phyloP scores from a whole-genome alignment of 352 stramenopile genomes.

The Phytophthora colocasiae region DNA sequence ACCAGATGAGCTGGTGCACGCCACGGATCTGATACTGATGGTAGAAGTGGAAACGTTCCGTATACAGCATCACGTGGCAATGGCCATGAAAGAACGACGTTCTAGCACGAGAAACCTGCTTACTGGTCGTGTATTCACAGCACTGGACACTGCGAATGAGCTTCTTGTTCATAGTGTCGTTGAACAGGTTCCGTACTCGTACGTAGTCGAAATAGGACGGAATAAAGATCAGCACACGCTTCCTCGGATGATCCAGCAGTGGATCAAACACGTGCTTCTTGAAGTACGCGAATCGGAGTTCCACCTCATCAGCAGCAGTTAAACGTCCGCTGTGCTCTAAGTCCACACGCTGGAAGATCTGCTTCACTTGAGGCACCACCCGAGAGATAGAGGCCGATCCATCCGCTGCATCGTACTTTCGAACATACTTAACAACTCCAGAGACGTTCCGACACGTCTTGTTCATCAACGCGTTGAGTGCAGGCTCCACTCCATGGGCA shows the following conservation, averaged over 20 bases:
- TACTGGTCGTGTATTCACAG: conserved; percentile 79
- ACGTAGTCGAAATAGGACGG: conserved; percentile 90
- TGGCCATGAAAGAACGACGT: conserved; percentile 82
- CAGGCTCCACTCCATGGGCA: conserved; percentile 64
- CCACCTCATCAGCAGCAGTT: conserved; percentile 52
- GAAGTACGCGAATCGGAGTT: conserved; percentile 82
- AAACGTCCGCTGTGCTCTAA: conserved; percentile 32
- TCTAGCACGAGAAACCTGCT: conserved; percentile 71
- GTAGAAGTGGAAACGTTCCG: conserved; percentile 89
- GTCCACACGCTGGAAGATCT: conserved; percentile 86
- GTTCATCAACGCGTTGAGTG: conserved; percentile 64
- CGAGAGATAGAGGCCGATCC: conserved; percentile 63
- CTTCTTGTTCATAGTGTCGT: conserved; percentile 76
- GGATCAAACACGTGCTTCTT: conserved; percentile 80
- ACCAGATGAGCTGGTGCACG: conserved; percentile 83
- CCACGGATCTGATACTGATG: conserved; percentile 85
- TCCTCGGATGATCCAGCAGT: conserved; percentile 69
- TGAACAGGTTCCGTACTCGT: conserved; percentile 86
- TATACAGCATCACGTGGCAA: conserved; percentile 83
- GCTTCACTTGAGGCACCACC: conserved; percentile 75
- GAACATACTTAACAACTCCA: conserved; percentile 63
- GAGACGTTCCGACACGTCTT: conserved; percentile 66
- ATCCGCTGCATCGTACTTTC: conserved; percentile 57
- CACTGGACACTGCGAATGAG: conserved; percentile 72
- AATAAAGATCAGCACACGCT: conserved; percentile 83